A percentile compares a stretch with the other conserved stretches of the same genome.
phyloP scores from a whole-genome alignment of 257 asterid genomes.

The Ligustrum vulgare region DNA sequence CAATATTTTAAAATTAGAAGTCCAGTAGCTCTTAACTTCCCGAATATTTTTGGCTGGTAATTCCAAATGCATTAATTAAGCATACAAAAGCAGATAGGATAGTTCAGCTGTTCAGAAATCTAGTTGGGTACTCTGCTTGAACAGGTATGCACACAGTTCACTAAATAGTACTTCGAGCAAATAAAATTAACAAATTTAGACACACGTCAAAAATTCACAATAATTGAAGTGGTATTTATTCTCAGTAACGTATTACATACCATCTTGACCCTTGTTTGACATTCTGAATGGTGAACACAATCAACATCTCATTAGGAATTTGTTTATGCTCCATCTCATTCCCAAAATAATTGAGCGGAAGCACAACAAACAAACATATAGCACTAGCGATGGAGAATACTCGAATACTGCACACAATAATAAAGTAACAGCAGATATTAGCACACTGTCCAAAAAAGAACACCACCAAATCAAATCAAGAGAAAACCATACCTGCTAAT shows the following conservation, averaged over 20 bases:
- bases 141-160: neutral
- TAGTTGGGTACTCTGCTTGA: too few relatives aligned
- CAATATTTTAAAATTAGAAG: neutral
- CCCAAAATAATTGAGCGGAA: slow-evolving; percentile 89
- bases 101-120: neutral
- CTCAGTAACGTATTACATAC: slow-evolving; percentile 31
- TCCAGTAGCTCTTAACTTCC: neutral
- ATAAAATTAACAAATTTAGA: neutral
- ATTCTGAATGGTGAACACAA: slow-evolving; percentile 82
- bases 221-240: neutral
- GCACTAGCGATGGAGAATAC: too few relatives aligned
- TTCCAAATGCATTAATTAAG: neutral
- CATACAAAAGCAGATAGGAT: neutral
- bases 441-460: too few relatives aligned
- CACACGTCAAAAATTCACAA: neutral
- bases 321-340: slow-evolving; percentile 55
- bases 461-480: too few relatives aligned
- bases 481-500: too few relatives aligned
- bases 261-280: slow-evolving; percentile 73
- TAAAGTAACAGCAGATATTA: too few relatives aligned
- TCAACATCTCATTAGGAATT: slow-evolving; percentile 61
- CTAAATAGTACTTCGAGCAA: neutral
- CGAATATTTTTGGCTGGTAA: neutral
- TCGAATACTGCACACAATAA: too few relatives aligned
- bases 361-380: slow-evolving; percentile 70